A percentile compares a stretch with the other conserved stretches of the same genome.
Evolutionary conservation across 2,329 filamentous ascomycete genomes (phyloP).

Genomic region (Colletotrichum tropicale): DNA sequence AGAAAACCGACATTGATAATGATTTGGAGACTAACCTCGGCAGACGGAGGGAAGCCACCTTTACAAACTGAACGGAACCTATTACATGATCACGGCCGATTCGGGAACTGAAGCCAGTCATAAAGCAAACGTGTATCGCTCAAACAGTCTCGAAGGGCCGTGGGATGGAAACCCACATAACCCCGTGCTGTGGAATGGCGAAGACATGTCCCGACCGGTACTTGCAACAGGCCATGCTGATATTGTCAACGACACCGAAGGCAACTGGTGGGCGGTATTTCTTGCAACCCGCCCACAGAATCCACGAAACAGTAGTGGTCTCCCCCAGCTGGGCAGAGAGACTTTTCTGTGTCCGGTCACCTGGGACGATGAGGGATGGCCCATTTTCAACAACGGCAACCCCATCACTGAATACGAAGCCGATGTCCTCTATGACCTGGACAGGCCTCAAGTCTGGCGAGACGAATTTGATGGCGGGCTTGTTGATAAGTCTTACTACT

Average conservation of each 20-base stretch:
- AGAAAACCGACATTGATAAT: slow-evolving; percentile 15
- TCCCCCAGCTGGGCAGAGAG: slow-evolving; percentile 18
- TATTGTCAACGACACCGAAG: slow-evolving; percentile 11
- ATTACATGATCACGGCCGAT: slow-evolving; percentile 22
- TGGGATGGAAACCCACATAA: slow-evolving; percentile 20
- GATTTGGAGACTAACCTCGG: slow-evolving; percentile 22
- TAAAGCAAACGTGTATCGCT: slow-evolving; percentile 17
- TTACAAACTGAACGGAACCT: slow-evolving; percentile 19
- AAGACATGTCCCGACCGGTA: slow-evolving; percentile 17
- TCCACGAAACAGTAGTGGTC: slow-evolving; percentile 2
- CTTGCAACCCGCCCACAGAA: slow-evolving; percentile 18
- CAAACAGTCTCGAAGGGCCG: slow-evolving; percentile 2
- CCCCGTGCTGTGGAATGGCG: slow-evolving; percentile 18
- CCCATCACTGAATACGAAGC: slow-evolving; percentile 14
- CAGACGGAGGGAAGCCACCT: slow-evolving; percentile 20
- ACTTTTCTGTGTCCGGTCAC: slow-evolving; percentile 19
- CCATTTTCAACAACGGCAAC: slow-evolving; percentile 15
- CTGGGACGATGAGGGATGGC: slow-evolving; percentile 19
- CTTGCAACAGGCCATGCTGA: slow-evolving; percentile 21
- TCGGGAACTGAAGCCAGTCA: slow-evolving; percentile 18
- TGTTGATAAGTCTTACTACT: slow-evolving; percentile 17
- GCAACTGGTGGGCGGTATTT: slow-evolving; percentile 21
- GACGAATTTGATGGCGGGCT: slow-evolving; percentile 21
- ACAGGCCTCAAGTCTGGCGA: slow-evolving; percentile 7
- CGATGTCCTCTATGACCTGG: slow-evolving; percentile 14